These are phyloP conservation scores for Zygosaccharomyces bailii DNA, from an alignment of 805 yeast genomes.

Conservation along the genomic window DNA sequence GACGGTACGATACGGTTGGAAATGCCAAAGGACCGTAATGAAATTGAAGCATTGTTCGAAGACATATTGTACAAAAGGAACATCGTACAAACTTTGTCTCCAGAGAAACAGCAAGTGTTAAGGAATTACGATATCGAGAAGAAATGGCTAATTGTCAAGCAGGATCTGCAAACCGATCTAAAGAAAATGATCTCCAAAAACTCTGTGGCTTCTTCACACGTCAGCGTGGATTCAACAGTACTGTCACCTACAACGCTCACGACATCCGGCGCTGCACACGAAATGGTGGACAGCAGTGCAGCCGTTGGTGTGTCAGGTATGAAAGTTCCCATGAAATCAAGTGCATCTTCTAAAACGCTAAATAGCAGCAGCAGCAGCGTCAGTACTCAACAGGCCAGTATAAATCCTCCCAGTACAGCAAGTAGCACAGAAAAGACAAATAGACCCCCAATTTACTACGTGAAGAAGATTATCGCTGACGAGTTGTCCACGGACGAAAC, in stretches of 20 bases:
- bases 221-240: constrained; percentile 12
- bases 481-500: constrained; percentile 65
- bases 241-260: constrained; percentile 6
- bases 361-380: constrained; percentile 3
- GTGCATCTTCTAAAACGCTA: constrained; percentile 6
- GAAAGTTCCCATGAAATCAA: constrained; percentile 4
- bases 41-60: constrained; percentile 68
- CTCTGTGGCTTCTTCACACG: constrained; percentile 1
- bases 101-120: constrained; percentile 73
- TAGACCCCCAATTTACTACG: constrained; percentile 69
- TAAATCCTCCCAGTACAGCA: constrained; percentile 25
- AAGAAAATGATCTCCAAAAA: constrained; percentile 48
- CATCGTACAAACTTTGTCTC: constrained; percentile 59
- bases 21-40: constrained; percentile 61
- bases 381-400: constrained; percentile 8
- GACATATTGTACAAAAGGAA: constrained; percentile 83
- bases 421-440: constrained; percentile 33
- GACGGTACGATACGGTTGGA: constrained; percentile 45
- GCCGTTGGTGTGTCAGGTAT: background rate
- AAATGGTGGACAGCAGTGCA: background rate
- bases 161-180: constrained; percentile 75
- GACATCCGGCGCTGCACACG: constrained; percentile 8
- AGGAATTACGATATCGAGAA: constrained; percentile 67
- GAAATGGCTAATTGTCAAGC: constrained; percentile 89
- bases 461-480: constrained; percentile 67